phyloP scores from a whole-genome alignment of 1,139 yeast species.

The Debaryomyces robertsiae region DNA sequence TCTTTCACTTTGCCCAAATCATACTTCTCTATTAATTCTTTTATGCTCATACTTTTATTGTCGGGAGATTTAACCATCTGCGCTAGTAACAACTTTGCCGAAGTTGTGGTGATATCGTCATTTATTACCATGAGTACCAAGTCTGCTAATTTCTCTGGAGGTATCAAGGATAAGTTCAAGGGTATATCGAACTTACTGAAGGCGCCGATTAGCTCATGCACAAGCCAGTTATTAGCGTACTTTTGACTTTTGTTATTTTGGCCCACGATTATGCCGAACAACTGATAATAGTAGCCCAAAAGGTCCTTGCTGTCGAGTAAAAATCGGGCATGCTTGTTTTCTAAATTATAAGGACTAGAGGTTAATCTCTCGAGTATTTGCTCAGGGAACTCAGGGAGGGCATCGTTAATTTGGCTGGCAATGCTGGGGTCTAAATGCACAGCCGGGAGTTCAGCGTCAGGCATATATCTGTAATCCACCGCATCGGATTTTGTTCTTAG shows the following conservation, averaged over 20 bases:
- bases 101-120: constrained; percentile 42
- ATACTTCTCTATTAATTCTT: constrained; percentile 53
- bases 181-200: constrained; percentile 53
- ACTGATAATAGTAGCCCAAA: constrained; percentile 53
- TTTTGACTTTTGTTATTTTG: constrained; percentile 28
- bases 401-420: constrained; percentile 33
- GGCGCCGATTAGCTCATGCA: constrained; percentile 78
- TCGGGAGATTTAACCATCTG: constrained; percentile 56
- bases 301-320: constrained; percentile 49
- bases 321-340: constrained; percentile 71
- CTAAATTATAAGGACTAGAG: constrained; percentile 55
- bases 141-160: constrained; percentile 25
- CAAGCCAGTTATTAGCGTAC: constrained; percentile 75
- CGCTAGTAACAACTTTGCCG: constrained; percentile 62
- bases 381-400: constrained; percentile 69
- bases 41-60: constrained; percentile 32
- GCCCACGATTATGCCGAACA: constrained; percentile 32
- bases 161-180: constrained; percentile 39
- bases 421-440: constrained; percentile 48
- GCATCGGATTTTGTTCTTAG: constrained; percentile 78
- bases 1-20: constrained; percentile 51
- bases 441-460: constrained; percentile 84
- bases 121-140: constrained; percentile 28
- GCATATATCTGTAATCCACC: constrained; percentile 89
- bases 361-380: constrained; percentile 52